phyloP scores from a whole-genome alignment of 2,329 filamentous ascomycete species.

The Chaetomiaceae sp. region DNA sequence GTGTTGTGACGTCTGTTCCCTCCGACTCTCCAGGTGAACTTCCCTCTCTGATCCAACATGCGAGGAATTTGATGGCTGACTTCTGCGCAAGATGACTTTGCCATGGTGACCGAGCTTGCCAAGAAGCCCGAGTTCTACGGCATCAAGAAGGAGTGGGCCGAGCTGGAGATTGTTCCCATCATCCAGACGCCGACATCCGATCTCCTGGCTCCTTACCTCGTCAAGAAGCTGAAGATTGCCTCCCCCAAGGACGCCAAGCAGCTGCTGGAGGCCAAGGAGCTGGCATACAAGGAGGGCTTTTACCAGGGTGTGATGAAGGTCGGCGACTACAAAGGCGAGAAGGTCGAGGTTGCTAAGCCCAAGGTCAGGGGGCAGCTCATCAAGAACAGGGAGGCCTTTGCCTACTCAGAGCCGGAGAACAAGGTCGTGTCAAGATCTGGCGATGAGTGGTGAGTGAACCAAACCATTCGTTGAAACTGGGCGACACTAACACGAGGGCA shows the following conservation, averaged over 20 bases:
- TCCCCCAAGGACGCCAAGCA: conserved; percentile 92
- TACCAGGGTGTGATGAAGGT: conserved; percentile 86
- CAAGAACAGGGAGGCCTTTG: conserved; percentile 64
- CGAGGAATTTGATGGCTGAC: not conserved
- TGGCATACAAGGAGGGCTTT: conserved; percentile 95
- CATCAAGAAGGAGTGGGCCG: conserved; percentile 94
- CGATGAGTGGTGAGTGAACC: conserved; percentile 50
- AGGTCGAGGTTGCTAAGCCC: conserved; percentile 80
- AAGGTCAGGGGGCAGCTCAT: conserved; percentile 69
- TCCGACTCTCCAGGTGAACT: conserved; percentile 69
- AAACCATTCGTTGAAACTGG: not conserved
- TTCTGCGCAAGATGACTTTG: conserved; percentile 65
- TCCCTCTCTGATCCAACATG: not conserved
- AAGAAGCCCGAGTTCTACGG: conserved; percentile 97
- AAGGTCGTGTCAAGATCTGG: conserved; percentile 82
- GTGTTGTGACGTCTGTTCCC: conserved; percentile 91
- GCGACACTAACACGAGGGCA: not conserved
- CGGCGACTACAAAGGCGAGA: conserved; percentile 80
- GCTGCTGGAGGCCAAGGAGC: conserved; percentile 87
- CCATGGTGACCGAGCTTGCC: conserved; percentile 75
- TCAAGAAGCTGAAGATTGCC: conserved; percentile 91
- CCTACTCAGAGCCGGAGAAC: conserved; percentile 88
- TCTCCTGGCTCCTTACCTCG: conserved; percentile 72
- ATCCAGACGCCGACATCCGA: conserved; percentile 86
- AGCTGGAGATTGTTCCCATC: conserved; percentile 81